These are phyloP conservation scores for Penicillium janthinellum DNA, from an alignment of 2,329 filamentous ascomycete species.

Conservation along the genomic window DNA sequence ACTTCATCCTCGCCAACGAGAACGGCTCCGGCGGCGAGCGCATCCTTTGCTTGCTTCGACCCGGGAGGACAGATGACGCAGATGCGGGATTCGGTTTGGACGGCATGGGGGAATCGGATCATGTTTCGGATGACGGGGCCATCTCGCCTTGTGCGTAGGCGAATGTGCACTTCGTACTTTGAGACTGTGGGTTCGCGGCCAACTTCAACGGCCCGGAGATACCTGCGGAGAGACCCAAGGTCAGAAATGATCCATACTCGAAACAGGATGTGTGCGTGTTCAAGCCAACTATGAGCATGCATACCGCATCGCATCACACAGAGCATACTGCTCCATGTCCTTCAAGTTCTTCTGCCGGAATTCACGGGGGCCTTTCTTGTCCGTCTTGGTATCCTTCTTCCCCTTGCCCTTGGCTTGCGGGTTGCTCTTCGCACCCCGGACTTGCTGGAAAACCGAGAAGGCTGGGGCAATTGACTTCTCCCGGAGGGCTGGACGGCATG, in stretches of 20 bases:
- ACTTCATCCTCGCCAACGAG: conserved; percentile 83
- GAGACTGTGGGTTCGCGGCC: conserved; percentile 70
- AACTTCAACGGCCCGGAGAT: conserved; percentile 90
- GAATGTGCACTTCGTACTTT: conserved; percentile 89
- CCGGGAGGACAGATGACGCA: conserved; percentile 88
- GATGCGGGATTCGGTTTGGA: conserved; percentile 84
- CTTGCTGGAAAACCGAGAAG: conserved; percentile 36
- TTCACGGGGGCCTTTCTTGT: conserved; percentile 66
- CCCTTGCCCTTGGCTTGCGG: conserved; percentile 43
- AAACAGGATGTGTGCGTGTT: neutral
- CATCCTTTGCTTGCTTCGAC: conserved; percentile 72
- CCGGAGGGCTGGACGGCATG: conserved; percentile 36
- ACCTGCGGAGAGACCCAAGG: conserved; percentile 55
- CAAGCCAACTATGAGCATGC: neutral
- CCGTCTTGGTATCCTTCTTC: conserved; percentile 60
- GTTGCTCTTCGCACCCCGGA: conserved; percentile 41
- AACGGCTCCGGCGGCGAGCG: conserved; percentile 74
- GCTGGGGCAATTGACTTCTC: conserved; percentile 35
- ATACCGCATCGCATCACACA: conserved; percentile 89
- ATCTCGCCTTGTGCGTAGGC: conserved; percentile 79
- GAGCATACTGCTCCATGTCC: conserved; percentile 70
- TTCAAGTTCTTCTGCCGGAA: conserved; percentile 66
- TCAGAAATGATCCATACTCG: conserved; percentile 5
- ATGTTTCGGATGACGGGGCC: conserved; percentile 85
- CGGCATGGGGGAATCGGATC: conserved; percentile 82